A percentile compares a stretch with the other conserved stretches of the same genome.
Evolutionary conservation across 2,329 filamentous ascomycete genomes (phyloP).

Genomic region (Penicillium sp.): DNA sequence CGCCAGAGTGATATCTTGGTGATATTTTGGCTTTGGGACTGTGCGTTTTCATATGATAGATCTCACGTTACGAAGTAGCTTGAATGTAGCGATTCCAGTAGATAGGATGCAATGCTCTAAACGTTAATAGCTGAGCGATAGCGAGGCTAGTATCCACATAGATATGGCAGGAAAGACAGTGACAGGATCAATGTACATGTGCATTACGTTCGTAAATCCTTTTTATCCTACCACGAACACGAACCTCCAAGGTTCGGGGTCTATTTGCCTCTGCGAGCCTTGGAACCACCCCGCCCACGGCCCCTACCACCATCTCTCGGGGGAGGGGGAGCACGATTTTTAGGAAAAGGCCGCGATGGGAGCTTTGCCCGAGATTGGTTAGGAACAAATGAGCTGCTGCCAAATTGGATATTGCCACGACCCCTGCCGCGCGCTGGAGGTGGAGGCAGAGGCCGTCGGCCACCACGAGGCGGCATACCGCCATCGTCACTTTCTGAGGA

Average conservation of each 20-base stretch:
- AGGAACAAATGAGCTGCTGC: constrained; percentile 27
- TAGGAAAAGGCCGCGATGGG: constrained; percentile 1
- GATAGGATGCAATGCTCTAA: neutral
- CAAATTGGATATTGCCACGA: constrained; percentile 37
- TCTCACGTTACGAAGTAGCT: neutral
- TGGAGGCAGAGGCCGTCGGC: constrained; percentile 25
- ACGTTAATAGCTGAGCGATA: neutral
- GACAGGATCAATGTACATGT: neutral
- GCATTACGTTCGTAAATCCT: neutral
- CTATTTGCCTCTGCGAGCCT: constrained; percentile 11
- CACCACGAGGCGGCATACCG: constrained; percentile 27
- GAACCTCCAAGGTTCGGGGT: neutral
- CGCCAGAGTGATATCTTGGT: constrained; percentile 15
- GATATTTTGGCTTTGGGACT: neutral
- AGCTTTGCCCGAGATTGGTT: constrained; percentile 14
- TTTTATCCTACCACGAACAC: neutral
- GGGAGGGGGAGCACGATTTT: constrained; percentile 10
- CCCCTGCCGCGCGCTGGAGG: constrained; percentile 23
- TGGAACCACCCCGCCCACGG: constrained; percentile 18
- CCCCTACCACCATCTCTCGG: constrained; percentile 16
- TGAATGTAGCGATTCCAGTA: neutral
- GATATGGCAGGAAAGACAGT: neutral
- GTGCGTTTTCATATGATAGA: neutral
- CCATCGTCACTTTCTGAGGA: constrained; percentile 38
- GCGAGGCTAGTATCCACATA: neutral